Evolutionary conservation across 176 grass and related monocot species (phyloP), one percentile per base, ranked within the genome.

Genomic region (Carex scoparia): DNA sequence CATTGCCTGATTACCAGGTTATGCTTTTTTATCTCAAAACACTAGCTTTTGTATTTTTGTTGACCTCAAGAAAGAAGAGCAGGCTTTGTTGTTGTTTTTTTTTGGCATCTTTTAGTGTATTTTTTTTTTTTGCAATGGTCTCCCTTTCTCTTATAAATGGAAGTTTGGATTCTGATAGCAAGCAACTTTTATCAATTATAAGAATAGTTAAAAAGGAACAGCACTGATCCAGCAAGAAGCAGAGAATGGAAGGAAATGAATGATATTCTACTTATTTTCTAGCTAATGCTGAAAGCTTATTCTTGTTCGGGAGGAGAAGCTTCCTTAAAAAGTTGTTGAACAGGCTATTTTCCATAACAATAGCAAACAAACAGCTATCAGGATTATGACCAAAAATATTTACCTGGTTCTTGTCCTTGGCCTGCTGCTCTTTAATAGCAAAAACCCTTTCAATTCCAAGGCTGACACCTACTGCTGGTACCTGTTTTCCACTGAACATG

Each of bases 391-490:
- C 2, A 0, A n/a, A 70, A 46, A 71, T 33, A 11, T 12, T 56
- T 91, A 98, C 96, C 90, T 99, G 87, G 38, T 95, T 94, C 46
- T 51, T 88, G 60, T 98, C 93, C 35, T 89, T 93, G 79, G 94
- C 97, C 51, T 90, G 91, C 69, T 99, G 90, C 84, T 99, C 97
- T 91, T 95, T 94, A 83, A 99, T 91, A 81, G 97, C 81, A 30
- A 99, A 99, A 42, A 99, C 97, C 64, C 97, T 87, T 84, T 99
- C 97, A 65, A 99, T 99, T 82, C 97, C 97, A 70, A 95, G 97
- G 87, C 97, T 99, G 2, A 99, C 91, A 51, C 97, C 97, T 37
- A 99, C 97, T 69, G 97, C 93, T 73, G 97, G 93, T 62, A 99
- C 94, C 85, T 91, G 90, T 81, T 95, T 95, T 37, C 92, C 90